Conservation (phyloP, 306 rosid genomes). For the Ochetophila trinervis region DNA sequence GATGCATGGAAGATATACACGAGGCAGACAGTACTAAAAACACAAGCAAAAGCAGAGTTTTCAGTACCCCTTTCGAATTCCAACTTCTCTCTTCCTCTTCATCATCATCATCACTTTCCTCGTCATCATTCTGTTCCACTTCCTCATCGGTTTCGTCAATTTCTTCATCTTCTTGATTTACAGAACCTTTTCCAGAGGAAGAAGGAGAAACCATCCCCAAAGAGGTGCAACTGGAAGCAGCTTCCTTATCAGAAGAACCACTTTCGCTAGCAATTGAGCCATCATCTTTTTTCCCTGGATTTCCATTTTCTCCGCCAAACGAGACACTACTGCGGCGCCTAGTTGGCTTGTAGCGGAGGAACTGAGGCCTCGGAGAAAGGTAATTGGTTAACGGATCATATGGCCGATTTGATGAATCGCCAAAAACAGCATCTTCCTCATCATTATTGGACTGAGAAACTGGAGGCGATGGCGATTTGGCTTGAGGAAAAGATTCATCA, state of each 20-base stretch:
- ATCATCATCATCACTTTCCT: constrained; percentile 13
- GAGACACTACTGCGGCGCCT: constrained; percentile 34
- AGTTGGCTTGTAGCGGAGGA: constrained; percentile 40
- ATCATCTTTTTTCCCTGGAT: constrained; percentile 4
- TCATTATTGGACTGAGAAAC: constrained; percentile 4
- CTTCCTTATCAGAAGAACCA: constrained; percentile 25
- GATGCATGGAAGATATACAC: constrained; percentile 27
- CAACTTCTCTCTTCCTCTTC: constrained; percentile 23
- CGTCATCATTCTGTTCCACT: constrained; percentile 12
- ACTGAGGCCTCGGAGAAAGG: constrained; percentile 47
- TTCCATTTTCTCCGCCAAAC: constrained; percentile 21
- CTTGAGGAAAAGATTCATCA: constrained; percentile 8
- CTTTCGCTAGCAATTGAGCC: not conserved
- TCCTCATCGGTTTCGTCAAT: constrained; percentile 24
- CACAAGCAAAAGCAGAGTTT: constrained; percentile 15
- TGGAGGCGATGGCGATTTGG: constrained; percentile 7
- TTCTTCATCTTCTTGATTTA: constrained; percentile 15
- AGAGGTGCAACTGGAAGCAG: constrained; percentile 13
- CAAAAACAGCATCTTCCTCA: constrained; percentile 5
- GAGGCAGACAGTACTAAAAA: constrained; percentile 20
- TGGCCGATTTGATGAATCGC: constrained; percentile 16
- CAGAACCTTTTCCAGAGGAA: constrained; percentile 8
- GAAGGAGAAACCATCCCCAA: constrained; percentile 7
- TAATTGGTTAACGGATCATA: constrained; percentile 44
- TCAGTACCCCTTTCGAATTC: constrained; percentile 24